Percentiles rank a stretch among this genome's conserved stretches.
Evolutionary conservation across 1,284 basidiomycete species (phyloP).

Genomic region (Puccinia polysora): DNA sequence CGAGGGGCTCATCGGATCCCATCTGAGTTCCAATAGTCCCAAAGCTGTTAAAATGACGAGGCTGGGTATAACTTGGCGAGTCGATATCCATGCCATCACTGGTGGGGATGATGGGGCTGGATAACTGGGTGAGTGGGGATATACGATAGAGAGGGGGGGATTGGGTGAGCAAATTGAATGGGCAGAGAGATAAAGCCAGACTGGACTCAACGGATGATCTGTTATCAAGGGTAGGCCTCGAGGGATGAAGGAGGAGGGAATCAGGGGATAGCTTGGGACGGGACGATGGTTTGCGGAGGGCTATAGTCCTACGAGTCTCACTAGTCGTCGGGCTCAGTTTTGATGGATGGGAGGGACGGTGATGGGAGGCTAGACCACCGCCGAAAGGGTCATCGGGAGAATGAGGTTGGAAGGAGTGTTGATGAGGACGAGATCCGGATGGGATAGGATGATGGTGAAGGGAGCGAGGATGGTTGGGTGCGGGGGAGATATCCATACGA

Average conservation of each 20-base stretch:
- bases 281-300: slow-evolving; percentile 21
- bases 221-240: not conserved
- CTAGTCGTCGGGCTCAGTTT: slow-evolving; percentile 10
- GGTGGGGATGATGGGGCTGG: not conserved
- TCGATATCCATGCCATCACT: slow-evolving; percentile 38
- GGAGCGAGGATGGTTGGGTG: not conserved
- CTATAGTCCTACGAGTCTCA: slow-evolving; percentile 22
- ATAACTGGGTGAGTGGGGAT: not conserved
- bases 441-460: not conserved
- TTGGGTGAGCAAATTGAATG: no score
- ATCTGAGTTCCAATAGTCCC: not conserved
- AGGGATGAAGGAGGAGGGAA: not conserved
- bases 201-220: not conserved
- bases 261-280: slow-evolving; percentile 12
- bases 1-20: not conserved
- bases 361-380: not conserved
- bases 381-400: slow-evolving; percentile 36
- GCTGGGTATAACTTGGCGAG: slow-evolving; percentile 20
- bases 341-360: not conserved
- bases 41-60: not conserved
- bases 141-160: not conserved
- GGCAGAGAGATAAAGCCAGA: not conserved
- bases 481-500: slow-evolving; percentile 40
- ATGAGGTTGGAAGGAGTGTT: slow-evolving; percentile 1
- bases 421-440: not conserved